Evolutionary conservation across 768 basidiomycete species (phyloP).

Genomic region (Phaeotremella fagi): DNA sequence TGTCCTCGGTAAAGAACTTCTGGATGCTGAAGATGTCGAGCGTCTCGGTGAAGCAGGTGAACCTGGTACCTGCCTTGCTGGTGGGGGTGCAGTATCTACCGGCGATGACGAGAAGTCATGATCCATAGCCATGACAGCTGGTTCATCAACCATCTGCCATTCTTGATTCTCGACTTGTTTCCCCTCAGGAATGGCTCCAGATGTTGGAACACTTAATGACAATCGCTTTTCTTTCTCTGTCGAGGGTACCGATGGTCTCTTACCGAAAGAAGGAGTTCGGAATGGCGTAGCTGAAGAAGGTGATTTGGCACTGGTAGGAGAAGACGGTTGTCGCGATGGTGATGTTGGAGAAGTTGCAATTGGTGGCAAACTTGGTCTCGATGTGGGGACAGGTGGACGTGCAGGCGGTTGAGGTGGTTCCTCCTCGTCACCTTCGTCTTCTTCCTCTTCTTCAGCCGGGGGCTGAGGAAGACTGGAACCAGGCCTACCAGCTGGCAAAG

Average conservation of each 20-base stretch:
- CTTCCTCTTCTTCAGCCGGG: constrained; percentile 11
- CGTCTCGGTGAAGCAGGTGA: constrained; percentile 26
- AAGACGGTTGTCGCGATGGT: constrained; percentile 5
- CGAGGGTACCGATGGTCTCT: constrained; percentile 20
- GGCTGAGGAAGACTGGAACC: too few relatives aligned
- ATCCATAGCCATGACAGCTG: constrained; percentile 12
- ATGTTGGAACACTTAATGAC: constrained; percentile 1
- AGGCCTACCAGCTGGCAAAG: constrained; percentile 13
- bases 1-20: constrained; percentile 31
- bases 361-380: neutral
- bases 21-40: constrained; percentile 24
- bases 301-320: constrained; percentile 1
- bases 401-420: constrained; percentile 29
- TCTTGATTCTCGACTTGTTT: neutral
- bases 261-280: constrained; percentile 15
- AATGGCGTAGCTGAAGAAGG: constrained; percentile 11
- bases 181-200: constrained; percentile 6
- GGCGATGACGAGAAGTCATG: constrained; percentile 47
- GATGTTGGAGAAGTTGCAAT: neutral
- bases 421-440: constrained; percentile 18
- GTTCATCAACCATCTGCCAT: constrained; percentile 23
- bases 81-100: constrained; percentile 52
- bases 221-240: constrained; percentile 14
- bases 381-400: constrained; percentile 14
- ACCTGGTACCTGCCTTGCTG: constrained; percentile 47